A percentile compares a stretch with the other conserved stretches of the same genome.
Conservation (phyloP, 2,329 filamentous ascomycete genomes). For the Leptodontidium sp. region DNA sequence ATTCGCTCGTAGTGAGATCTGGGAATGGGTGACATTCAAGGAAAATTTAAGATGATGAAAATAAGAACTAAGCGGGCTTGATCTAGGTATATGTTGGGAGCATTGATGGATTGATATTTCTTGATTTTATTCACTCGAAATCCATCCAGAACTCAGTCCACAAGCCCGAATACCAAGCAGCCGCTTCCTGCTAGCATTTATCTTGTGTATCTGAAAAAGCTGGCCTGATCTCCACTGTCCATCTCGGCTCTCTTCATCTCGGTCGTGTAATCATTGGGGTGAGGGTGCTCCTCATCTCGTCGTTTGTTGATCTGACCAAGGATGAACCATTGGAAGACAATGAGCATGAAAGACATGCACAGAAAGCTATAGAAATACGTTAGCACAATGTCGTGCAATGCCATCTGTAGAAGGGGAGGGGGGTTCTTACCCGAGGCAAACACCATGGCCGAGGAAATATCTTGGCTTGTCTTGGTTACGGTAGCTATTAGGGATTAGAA, state of each 20-base stretch:
- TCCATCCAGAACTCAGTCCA: background rate
- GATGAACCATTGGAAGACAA: conserved; percentile 17
- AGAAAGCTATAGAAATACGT: conserved; percentile 10
- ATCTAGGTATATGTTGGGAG: background rate
- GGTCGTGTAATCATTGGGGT: conserved; percentile 16
- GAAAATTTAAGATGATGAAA: background rate
- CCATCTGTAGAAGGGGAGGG: background rate
- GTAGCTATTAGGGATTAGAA: conserved; percentile 4
- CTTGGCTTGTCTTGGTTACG: conserved; percentile 19
- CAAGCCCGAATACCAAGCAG: background rate
- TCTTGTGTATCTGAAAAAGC: conserved; percentile 27
- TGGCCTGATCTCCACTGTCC: conserved; percentile 25
- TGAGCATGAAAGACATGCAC: conserved; percentile 19
- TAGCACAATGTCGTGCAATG: background rate
- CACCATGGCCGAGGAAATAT: conserved; percentile 20
- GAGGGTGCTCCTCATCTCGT: conserved; percentile 20
- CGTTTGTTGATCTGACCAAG: conserved; percentile 19
- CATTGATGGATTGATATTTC: background rate
- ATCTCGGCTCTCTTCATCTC: conserved; percentile 23
- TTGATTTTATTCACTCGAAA: background rate
- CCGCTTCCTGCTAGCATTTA: background rate
- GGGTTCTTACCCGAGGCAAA: conserved; percentile 18
- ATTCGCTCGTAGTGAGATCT: background rate
- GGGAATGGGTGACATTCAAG: background rate
- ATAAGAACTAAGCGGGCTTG: background rate